Percentiles rank a stretch among this genome's conserved stretches.
Conservation (phyloP, 371 early-diverging fungal species). For the Batrachochytrium dendrobatidis region DNA sequence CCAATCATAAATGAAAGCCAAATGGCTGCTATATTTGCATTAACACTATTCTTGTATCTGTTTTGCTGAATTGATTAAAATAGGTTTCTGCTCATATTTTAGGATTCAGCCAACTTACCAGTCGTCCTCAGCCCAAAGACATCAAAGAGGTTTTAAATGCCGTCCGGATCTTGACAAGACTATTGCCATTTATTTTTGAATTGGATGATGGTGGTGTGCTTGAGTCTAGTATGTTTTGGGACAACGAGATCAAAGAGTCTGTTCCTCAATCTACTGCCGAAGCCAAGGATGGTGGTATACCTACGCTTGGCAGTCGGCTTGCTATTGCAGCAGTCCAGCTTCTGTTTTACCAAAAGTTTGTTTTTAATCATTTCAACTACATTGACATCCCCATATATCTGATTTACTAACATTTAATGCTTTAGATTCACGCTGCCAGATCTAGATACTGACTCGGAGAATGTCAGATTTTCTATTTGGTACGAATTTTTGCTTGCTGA, state of each 20-base stretch:
- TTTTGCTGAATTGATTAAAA: neutral
- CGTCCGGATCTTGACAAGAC: conserved; percentile 68
- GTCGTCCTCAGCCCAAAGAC: conserved; percentile 6
- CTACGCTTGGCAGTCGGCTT: conserved; percentile 14
- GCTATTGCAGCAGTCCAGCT: conserved; percentile 44
- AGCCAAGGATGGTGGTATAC: neutral
- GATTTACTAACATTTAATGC: neutral
- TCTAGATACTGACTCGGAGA: conserved; percentile 18
- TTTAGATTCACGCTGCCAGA: conserved; percentile 60
- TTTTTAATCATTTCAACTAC: neutral
- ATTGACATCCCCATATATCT: neutral
- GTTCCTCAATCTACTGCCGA: neutral
- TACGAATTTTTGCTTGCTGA: conserved; percentile 11
- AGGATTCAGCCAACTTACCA: conserved; percentile 6
- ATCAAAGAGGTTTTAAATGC: conserved; percentile 61
- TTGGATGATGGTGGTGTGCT: conserved; percentile 28
- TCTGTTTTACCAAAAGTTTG: conserved; percentile 62
- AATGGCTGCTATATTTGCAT: too few relatives aligned
- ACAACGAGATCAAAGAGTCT: conserved; percentile 7
- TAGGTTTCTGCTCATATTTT: conserved; percentile 7
- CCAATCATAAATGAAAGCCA: too few relatives aligned
- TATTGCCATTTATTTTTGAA: conserved; percentile 79
- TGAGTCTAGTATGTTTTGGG: conserved; percentile 70
- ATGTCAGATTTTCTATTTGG: conserved; percentile 71
- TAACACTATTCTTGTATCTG: too few relatives aligned